Evolutionary conservation across 176 grass and related monocot species (phyloP).

Genomic region (Oryza rufipogon): DNA sequence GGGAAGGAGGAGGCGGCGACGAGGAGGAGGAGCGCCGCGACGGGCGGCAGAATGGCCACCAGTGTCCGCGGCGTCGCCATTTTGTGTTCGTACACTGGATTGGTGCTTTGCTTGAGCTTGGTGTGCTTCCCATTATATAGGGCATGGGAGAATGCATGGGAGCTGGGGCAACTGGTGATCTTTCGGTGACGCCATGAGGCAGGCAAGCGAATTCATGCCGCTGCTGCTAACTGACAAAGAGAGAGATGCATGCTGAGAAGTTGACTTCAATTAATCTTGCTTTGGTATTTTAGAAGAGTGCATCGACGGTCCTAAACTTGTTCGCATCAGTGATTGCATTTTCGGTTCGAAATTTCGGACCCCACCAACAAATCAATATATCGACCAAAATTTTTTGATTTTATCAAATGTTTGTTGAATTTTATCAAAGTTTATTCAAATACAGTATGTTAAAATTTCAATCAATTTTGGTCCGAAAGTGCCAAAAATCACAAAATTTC

Average conservation of each 20-base stretch:
- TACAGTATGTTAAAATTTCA: too few relatives aligned
- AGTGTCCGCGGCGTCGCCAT: constrained; percentile 14
- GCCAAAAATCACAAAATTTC: too few relatives aligned
- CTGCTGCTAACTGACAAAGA: background rate
- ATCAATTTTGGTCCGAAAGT: too few relatives aligned
- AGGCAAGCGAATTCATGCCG: background rate
- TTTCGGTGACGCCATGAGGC: background rate
- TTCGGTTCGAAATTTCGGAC: too few relatives aligned
- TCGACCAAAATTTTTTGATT: too few relatives aligned
- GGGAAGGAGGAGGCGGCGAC: background rate
- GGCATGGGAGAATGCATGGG: too few relatives aligned
- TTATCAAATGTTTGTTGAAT: too few relatives aligned
- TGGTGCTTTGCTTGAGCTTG: background rate
- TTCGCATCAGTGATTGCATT: too few relatives aligned
- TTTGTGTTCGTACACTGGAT: background rate
- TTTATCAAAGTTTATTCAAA: too few relatives aligned
- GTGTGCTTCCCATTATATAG: background rate
- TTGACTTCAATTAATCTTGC: background rate
- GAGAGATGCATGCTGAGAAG: background rate
- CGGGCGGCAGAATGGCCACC: background rate
- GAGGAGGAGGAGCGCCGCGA: background rate
- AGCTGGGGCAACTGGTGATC: background rate
- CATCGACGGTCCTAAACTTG: too few relatives aligned
- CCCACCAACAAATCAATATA: too few relatives aligned
- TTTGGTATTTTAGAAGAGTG: background rate